Evolutionary conservation across 257 asterid species (phyloP), one percentile per base, ranked within the genome.

Genomic region (Leptodermis oblonga): DNA sequence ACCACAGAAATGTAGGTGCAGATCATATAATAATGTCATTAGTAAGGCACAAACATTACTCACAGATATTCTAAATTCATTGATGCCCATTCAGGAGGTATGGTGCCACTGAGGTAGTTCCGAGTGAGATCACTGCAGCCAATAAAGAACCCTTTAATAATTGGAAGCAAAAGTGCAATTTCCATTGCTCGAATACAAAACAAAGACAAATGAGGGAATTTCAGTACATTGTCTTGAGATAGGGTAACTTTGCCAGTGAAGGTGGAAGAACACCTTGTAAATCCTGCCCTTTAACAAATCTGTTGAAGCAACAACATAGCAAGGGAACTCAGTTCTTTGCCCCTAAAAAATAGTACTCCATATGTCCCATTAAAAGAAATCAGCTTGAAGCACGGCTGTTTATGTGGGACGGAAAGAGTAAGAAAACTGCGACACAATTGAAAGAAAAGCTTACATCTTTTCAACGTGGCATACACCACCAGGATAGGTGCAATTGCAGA

Each of bases 51-150:
- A 36, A 64, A 34, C n/a, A 66, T 17, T 67, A 58, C 90, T 81
- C 84, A 86, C 90, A 86, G 11, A 62, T 3, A 1, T 55, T 81
- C 77, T 68, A 88, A 48, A 62, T n/a, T 81, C 68, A 71, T 77
- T 42, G 86, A 77, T 20, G 78, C 87, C 95, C 92, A 88, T 73
- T 86, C 86, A 14, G 51, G 83, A 7, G 95, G 95, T 61, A 88
- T 83, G 64, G 83, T 83, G 39, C 95, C 92, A 37, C 55, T 71
- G 23, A 86, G 83, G 75, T 80, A 88, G 85, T 88, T 88, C 70
- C 87, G 76, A 6, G 64, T 25, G 59, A 88, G 67, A 68, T 83
- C 86, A 69, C 95, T 88, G 86, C 72, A 66, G 42, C 45, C 56
- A 70, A 43, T 1, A n/a, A n/a, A n/a, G n/a, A n/a, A n/a, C n/a